A percentile compares a stretch with the other conserved stretches of the same genome.
Evolutionary conservation across 2,329 filamentous ascomycete species (phyloP).

Genomic region (Ceratocystis destructans): DNA sequence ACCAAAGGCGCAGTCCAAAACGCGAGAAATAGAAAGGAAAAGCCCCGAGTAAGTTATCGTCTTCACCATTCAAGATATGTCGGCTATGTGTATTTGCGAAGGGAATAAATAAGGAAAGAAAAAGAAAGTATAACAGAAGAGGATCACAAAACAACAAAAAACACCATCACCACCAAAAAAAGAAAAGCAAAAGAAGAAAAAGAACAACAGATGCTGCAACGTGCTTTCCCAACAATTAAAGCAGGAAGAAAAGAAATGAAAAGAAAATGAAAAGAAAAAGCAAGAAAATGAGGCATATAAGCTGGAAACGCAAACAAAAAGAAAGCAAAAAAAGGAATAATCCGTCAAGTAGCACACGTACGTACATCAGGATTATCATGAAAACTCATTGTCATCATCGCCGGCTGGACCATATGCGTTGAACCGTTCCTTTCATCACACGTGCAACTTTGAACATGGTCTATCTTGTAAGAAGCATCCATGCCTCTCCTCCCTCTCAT

Average conservation of each 20-base stretch:
- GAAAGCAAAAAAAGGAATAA: background rate
- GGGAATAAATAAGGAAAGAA: conserved; percentile 13
- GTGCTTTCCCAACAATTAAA: background rate
- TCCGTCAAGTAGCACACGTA: conserved; percentile 3
- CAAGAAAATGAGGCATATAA: conserved; percentile 4
- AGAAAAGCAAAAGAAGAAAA: too few relatives aligned
- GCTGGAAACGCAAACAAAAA: background rate
- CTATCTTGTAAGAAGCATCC: too few relatives aligned
- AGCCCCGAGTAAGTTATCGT: background rate
- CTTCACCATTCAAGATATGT: conserved; percentile 6
- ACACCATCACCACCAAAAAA: background rate
- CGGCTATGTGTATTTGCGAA: background rate
- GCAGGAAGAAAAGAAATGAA: background rate
- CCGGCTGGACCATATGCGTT: conserved; percentile 30
- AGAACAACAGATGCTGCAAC: background rate
- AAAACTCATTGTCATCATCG: conserved; percentile 33
- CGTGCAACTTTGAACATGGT: conserved; percentile 78
- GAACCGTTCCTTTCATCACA: conserved; percentile 59
- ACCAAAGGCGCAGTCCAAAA: background rate
- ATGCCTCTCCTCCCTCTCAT: too few relatives aligned
- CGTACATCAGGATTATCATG: conserved; percentile 24
- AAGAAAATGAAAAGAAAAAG: background rate
- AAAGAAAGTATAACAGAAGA: background rate
- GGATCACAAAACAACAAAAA: background rate
- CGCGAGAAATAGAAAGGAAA: background rate